These are phyloP conservation scores for Pseudozyma tsukubaensis DNA, from an alignment of 1,284 basidiomycete species.

Conservation along the genomic window DNA sequence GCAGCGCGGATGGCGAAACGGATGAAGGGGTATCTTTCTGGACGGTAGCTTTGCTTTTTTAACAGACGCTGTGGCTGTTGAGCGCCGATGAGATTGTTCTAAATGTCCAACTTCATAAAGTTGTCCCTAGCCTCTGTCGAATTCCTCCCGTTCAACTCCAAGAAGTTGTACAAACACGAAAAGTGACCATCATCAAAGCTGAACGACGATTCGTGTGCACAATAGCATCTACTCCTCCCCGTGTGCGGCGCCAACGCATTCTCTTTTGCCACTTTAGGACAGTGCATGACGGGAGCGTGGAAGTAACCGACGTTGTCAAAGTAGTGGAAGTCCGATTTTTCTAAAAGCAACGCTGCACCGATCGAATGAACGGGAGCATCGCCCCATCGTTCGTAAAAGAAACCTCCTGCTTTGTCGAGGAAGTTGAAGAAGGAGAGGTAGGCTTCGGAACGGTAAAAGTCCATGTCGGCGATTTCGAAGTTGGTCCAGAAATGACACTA, in stretches of 20 bases:
- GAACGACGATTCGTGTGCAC: constrained; percentile 42
- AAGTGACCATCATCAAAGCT: constrained; percentile 29
- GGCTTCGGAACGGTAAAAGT: constrained; percentile 82
- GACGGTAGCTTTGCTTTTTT: not conserved
- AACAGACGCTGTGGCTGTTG: not conserved
- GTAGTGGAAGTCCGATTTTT: constrained; percentile 55
- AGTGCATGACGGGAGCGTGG: constrained; percentile 61
- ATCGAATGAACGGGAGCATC: constrained; percentile 76
- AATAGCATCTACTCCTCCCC: constrained; percentile 31
- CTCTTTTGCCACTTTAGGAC: constrained; percentile 33
- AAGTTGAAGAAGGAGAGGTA: constrained; percentile 83
- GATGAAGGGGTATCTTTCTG: not conserved
- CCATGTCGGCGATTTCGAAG: constrained; percentile 77
- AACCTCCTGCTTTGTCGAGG: constrained; percentile 80
- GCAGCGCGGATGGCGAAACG: not conserved
- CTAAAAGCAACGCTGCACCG: constrained; percentile 60
- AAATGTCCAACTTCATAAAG: constrained; percentile 20
- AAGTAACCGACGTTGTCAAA: constrained; percentile 65
- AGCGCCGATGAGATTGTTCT: not conserved
- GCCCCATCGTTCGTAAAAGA: constrained; percentile 77
- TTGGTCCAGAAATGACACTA: constrained; percentile 78
- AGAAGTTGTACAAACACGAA: constrained; percentile 35
- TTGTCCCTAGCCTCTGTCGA: constrained; percentile 19
- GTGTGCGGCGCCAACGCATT: constrained; percentile 29
- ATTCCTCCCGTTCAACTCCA: constrained; percentile 29